A percentile compares a stretch with the other conserved stretches of the same genome.
Conservation (phyloP, 495 filamentous ascomycete genomes). For the Haplographium delicatum region DNA sequence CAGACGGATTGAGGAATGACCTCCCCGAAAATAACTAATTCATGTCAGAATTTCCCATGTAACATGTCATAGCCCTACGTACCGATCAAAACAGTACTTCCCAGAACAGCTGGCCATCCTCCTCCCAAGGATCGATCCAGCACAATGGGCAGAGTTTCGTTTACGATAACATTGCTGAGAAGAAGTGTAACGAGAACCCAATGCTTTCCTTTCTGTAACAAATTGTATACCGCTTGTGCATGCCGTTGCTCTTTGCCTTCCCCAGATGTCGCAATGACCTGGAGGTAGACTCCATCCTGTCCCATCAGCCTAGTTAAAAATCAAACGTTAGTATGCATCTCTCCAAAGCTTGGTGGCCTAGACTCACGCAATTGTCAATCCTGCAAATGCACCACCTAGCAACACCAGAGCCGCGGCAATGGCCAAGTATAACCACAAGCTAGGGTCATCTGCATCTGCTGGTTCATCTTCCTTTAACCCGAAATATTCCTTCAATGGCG, state of each 20-base stretch:
- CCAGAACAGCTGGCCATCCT: constrained; percentile 88
- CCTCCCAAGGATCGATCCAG: constrained; percentile 90
- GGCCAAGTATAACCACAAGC: constrained; percentile 66
- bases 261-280: constrained; percentile 84
- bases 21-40: constrained; percentile 91
- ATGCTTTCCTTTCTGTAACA: constrained; percentile 87
- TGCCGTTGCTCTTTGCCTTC: constrained; percentile 71
- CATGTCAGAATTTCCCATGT: constrained; percentile 25
- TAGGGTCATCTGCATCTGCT: constrained; percentile 42
- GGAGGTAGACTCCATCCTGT: constrained; percentile 93
- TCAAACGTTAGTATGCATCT: background rate
- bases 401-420: constrained; percentile 72
- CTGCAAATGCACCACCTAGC: constrained; percentile 89
- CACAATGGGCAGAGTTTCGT: constrained; percentile 93
- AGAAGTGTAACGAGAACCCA: constrained; percentile 98
- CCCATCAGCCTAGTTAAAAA: constrained; percentile 58
- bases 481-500: constrained; percentile 26
- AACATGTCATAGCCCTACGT: constrained; percentile 25
- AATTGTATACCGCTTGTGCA: constrained; percentile 70
- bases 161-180: constrained; percentile 95
- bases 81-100: constrained; percentile 92
- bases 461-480: constrained; percentile 17
- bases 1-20: constrained; percentile 93
- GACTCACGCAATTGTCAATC: constrained; percentile 80
- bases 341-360: background rate